Base-by-base conservation (phyloP, 495 filamentous ascomycete species). In the Letharia lupina region DNA sequence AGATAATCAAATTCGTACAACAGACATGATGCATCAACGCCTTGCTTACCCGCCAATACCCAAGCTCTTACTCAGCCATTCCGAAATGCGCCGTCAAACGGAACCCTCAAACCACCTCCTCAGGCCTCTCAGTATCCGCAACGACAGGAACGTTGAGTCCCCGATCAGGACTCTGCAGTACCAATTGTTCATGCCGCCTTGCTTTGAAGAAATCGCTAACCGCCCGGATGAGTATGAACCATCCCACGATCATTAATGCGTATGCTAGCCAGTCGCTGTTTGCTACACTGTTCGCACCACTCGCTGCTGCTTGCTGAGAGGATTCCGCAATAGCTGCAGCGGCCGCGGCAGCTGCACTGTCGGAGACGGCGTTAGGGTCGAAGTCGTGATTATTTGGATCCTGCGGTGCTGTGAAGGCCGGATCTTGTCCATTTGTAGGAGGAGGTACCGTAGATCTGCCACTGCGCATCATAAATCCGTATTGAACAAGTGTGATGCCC, bases 401-500 rank as follows among this genome's bases (percentile, higher is more conserved):
- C 3, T 85, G 81, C 10, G 94, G 93, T 58, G 82, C 77, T 9
- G 79, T 78, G 65, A 84, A 87, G 62, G 80, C 81, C 18, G 84
- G 84, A 62, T 77, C 75, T 57, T 77, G 78, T 10, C 77, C 73
- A 18, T 80, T 80, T 16, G 76, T 81, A n/a, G 80, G 79, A 39
- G 81, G 75, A n/a, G 80, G 77, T 7, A 78, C 71, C n/a, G 75
- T 70, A 44, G 75, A 70, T 16, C 82, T 82, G 45, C 79, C 79
- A 35, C 80, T 81, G 72, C 92, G 93, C 91, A 98, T 94, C 68
- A 88, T 89, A 76, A 98, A 98, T 23, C 94, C 94, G 71, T 92
- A 96, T 75, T 96, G 92, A 62, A 98, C 90, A n/a, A 98, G 83
- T 3, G 90, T 96, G 64, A 98, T 91, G 52, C 95, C 94, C 67